A percentile compares a stretch with the other conserved stretches of the same genome.
Conservation (phyloP, 768 basidiomycete species). For the Lactarius tabidus region DNA sequence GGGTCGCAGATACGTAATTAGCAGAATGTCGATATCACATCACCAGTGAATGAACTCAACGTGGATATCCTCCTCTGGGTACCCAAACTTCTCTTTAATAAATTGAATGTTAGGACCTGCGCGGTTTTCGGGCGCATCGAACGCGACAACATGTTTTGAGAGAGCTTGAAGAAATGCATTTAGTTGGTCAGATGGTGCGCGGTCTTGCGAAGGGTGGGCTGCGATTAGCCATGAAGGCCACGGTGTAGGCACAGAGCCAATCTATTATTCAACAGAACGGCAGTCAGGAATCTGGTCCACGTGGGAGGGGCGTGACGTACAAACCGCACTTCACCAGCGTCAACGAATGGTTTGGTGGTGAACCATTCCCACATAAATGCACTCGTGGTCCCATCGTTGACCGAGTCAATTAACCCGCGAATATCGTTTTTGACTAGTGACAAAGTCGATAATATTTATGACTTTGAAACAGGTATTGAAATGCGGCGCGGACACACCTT, state of each 20-base stretch:
- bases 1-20: neutral
- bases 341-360: constrained; percentile 75
- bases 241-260: constrained; percentile 83
- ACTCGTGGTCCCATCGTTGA: constrained; percentile 84
- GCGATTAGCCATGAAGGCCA: constrained; percentile 98
- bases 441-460: neutral
- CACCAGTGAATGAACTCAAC: constrained; percentile 35
- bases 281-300: no score
- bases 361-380: constrained; percentile 98
- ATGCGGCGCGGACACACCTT: constrained; percentile 47
- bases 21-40: neutral
- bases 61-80: constrained; percentile 76
- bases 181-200: constrained; percentile 49
- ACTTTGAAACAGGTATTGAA: neutral
- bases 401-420: constrained; percentile 74
- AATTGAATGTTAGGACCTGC: constrained; percentile 62
- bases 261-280: constrained; percentile 44
- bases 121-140: constrained; percentile 57
- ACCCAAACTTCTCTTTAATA: constrained; percentile 75
- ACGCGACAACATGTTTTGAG: constrained; percentile 59
- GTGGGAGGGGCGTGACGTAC: constrained; percentile 44
- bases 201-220: constrained; percentile 62
- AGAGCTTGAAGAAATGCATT: constrained; percentile 59
- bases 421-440: constrained; percentile 74
- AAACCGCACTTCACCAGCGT: constrained; percentile 76